A percentile compares a stretch with the other conserved stretches of the same genome.
Evolutionary conservation across 768 basidiomycete species (phyloP).

Genomic region (Ramaria sp.): DNA sequence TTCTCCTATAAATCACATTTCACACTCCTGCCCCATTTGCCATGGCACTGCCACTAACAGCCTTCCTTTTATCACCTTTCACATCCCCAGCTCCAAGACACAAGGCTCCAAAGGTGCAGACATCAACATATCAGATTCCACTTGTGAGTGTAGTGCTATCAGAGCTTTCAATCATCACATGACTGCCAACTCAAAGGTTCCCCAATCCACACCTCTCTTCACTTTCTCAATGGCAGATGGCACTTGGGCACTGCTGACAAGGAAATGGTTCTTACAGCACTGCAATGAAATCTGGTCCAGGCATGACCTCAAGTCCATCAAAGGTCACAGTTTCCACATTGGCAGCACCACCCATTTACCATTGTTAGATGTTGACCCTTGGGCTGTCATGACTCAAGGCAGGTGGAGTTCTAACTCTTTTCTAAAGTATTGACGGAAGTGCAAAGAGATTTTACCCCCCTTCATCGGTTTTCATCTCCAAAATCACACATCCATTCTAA

Average conservation of each 20-base stretch:
- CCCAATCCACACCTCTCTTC: background rate
- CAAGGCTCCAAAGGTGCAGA: background rate
- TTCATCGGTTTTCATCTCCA: too few species aligned
- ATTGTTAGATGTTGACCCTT: background rate
- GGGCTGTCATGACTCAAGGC: background rate
- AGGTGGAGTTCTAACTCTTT: too few species aligned
- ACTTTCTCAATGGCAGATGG: slow-evolving; percentile 20
- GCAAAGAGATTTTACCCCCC: too few species aligned
- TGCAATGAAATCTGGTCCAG: background rate
- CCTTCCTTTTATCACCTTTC: background rate
- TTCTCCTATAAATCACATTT: background rate
- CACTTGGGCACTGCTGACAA: slow-evolving; percentile 37
- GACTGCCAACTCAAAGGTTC: background rate
- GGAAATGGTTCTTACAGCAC: too few species aligned
- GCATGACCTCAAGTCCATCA: background rate
- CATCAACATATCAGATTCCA: background rate
- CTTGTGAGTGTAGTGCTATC: background rate
- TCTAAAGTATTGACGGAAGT: too few species aligned
- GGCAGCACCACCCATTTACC: background rate
- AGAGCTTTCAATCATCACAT: background rate
- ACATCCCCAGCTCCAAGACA: slow-evolving; percentile 2
- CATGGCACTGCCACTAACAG: background rate
- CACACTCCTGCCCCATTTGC: background rate
- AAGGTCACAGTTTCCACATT: background rate
- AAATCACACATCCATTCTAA: too few species aligned